These are phyloP conservation scores for Crucihimalaya himalaica DNA, from an alignment of 345 rosid genomes.

Conservation along the genomic window DNA sequence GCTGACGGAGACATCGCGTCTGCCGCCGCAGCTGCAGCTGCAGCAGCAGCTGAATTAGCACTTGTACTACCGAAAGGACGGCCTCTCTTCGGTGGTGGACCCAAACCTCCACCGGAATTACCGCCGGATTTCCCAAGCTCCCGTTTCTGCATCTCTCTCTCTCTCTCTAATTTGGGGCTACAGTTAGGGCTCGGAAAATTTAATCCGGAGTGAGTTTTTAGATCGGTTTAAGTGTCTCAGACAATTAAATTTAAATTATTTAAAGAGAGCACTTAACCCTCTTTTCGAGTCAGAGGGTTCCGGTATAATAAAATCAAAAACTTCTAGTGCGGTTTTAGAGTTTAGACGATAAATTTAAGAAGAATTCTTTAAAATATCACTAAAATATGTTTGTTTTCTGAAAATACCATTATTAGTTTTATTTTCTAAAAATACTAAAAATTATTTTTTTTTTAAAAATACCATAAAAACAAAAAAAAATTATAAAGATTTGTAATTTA, in stretches of 20 bases:
- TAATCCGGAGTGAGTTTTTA: conserved; percentile 1
- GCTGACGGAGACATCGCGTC: conserved; percentile 70
- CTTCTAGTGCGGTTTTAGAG: not conserved
- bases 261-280: not conserved
- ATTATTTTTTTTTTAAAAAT: too few relatives aligned
- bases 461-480: too few relatives aligned
- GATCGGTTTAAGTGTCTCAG: conserved; percentile 4
- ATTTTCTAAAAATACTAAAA: too few relatives aligned
- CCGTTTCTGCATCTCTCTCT: conserved; percentile 81
- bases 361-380: too few relatives aligned
- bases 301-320: not conserved
- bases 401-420: too few relatives aligned
- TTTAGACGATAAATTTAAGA: not conserved
- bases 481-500: too few relatives aligned
- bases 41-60: conserved; percentile 44
- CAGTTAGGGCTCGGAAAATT: conserved; percentile 20
- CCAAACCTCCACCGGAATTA: conserved; percentile 60
- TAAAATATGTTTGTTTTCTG: too few relatives aligned
- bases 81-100: conserved; percentile 77
- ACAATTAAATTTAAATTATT: not conserved
- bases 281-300: not conserved
- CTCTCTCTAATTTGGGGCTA: conserved; percentile 28
- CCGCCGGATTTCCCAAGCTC: conserved; percentile 76
- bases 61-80: conserved; percentile 85
- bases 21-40: conserved; percentile 49